These are phyloP conservation scores for Helichrysum umbraculigerum DNA, from an alignment of 129 eudicot species.

Conservation along the genomic window DNA sequence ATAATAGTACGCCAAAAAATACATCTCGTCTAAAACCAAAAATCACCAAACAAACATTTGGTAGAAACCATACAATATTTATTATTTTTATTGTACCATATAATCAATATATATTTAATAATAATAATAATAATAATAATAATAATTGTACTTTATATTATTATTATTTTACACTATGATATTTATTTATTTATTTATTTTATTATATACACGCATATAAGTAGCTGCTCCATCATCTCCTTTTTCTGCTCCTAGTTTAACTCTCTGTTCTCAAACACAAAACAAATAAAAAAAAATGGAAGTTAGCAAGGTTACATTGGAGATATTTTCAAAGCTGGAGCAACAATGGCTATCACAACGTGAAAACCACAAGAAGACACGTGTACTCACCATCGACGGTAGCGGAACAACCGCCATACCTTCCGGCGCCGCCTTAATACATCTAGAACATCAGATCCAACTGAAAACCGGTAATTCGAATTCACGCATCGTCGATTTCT, in stretches of 20 bases:
- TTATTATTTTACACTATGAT: too few relatives aligned
- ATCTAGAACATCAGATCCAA: constrained; percentile 82
- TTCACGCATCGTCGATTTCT: constrained; percentile 67
- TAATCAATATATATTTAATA: too few relatives aligned
- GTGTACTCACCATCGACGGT: constrained; percentile 79
- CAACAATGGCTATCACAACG: constrained; percentile 84
- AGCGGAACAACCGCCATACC: constrained; percentile 71
- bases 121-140: too few relatives aligned
- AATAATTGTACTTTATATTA: too few relatives aligned
- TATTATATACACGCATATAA: not conserved
- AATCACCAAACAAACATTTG: not conserved
- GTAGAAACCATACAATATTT: too few relatives aligned
- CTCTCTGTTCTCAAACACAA: constrained; percentile 25
- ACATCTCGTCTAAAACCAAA: not conserved
- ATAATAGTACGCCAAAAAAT: not conserved
- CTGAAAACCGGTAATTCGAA: constrained; percentile 60
- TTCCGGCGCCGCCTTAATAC: constrained; percentile 62
- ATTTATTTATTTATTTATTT: too few relatives aligned
- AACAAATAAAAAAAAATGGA: constrained; percentile 38
- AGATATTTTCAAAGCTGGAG: constrained; percentile 95
- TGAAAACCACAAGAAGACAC: constrained; percentile 50
- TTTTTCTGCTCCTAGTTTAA: constrained; percentile 22
- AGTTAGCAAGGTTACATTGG: constrained; percentile 67
- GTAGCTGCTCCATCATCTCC: constrained; percentile 20
- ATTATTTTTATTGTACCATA: too few relatives aligned